Percentiles rank a stretch among this genome's conserved stretches.
phyloP scores from a whole-genome alignment of 805 yeast species.

The Suhomyces faveliae region DNA sequence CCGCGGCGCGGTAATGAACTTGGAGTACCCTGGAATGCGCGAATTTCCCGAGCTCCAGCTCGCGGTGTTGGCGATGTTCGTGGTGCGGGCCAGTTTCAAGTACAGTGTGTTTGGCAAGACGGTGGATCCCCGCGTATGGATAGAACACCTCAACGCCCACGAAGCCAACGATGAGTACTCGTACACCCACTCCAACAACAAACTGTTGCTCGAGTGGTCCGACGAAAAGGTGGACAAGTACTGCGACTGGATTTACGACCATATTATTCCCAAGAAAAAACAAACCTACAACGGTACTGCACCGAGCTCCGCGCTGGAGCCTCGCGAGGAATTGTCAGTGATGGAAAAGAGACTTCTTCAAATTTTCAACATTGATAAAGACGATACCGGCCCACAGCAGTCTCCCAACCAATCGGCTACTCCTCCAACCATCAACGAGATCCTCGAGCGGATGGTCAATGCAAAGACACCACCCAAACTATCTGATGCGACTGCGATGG shows the following conservation, averaged over 20 bases:
- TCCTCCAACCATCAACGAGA: not conserved
- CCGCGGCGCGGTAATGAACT: not conserved
- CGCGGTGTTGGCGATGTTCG: conserved; percentile 29
- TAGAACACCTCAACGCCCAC: conserved; percentile 13
- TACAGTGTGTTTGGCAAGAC: conserved; percentile 10
- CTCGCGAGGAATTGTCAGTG: conserved; percentile 19
- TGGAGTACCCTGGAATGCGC: not conserved
- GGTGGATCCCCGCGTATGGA: conserved; percentile 19
- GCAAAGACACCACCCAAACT: not conserved
- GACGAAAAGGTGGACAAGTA: conserved; percentile 46
- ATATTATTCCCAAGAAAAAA: conserved; percentile 23
- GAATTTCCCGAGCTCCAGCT: conserved; percentile 39
- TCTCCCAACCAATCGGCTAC: not conserved
- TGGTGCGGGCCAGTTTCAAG: conserved; percentile 32
- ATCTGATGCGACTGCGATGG: not conserved
- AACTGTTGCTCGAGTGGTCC: conserved; percentile 47
- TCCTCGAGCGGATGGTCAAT: not conserved
- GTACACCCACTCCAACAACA: conserved; percentile 12
- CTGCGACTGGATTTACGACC: conserved; percentile 49
- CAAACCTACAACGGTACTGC: conserved; percentile 8
- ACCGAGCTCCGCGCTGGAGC: conserved; percentile 6
- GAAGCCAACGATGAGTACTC: conserved; percentile 19
- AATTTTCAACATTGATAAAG: conserved; percentile 27
- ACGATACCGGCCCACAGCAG: not conserved
- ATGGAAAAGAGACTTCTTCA: conserved; percentile 32